A percentile compares a stretch with the other conserved stretches of the same genome.
Conservation (phyloP, 164 flowering plant genomes). For the Litsea cubeba region DNA sequence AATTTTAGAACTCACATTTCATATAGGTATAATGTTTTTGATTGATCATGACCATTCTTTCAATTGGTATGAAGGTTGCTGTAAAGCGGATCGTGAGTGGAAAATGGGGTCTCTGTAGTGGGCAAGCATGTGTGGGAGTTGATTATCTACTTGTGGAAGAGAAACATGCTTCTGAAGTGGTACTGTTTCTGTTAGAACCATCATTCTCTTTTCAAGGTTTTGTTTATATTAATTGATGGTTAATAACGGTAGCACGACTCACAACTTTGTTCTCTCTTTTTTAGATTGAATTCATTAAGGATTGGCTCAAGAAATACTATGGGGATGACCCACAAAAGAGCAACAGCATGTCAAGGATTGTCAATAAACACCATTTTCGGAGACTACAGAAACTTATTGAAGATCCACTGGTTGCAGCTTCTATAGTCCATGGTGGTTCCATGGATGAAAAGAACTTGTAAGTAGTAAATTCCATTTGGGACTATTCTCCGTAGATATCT, state of each 20-base stretch:
- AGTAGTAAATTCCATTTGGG: neutral
- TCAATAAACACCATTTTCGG: slow-evolving; percentile 50
- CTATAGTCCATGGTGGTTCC: slow-evolving; percentile 80
- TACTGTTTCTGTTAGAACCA: slow-evolving; percentile 16
- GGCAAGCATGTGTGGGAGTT: slow-evolving; percentile 74
- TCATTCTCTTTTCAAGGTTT: neutral
- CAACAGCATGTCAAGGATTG: slow-evolving; percentile 43
- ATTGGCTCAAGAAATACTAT: slow-evolving; percentile 36
- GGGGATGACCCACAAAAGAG: slow-evolving; percentile 45
- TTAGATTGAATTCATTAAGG: slow-evolving; percentile 59
- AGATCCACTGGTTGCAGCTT: slow-evolving; percentile 57
- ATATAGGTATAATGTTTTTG: neutral
- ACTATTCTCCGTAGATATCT: neutral
- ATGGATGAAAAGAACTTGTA: slow-evolving; percentile 59
- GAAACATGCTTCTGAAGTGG: slow-evolving; percentile 48
- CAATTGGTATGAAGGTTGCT: slow-evolving; percentile 38
- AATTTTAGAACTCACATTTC: neutral
- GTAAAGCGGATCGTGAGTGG: slow-evolving; percentile 52
- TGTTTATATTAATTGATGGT: neutral
- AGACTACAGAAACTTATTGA: slow-evolving; percentile 46
- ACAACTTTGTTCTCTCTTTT: neutral
- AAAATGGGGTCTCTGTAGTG: slow-evolving; percentile 66
- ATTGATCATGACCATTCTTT: neutral
- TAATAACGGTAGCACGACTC: neutral
- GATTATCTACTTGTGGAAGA: slow-evolving; percentile 78